phyloP scores from a whole-genome alignment of 2,329 filamentous ascomycete species.

The Periconia sp. region DNA sequence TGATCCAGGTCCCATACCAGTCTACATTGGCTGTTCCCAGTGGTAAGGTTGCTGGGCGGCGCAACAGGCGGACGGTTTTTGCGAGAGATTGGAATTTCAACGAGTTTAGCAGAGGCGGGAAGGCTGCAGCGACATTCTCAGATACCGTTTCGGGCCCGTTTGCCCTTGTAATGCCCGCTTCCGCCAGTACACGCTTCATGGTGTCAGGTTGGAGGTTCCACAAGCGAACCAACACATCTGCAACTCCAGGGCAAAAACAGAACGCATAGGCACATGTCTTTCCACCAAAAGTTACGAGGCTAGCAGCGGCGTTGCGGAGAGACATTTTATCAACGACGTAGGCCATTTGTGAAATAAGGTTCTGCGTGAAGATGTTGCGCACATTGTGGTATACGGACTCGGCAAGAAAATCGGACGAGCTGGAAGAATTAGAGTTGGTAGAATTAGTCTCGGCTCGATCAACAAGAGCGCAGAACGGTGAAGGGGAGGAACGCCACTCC shows the following conservation, averaged over 20 bases:
- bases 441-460: slow-evolving; percentile 54
- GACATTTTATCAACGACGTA: slow-evolving; percentile 91
- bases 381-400: slow-evolving; percentile 86
- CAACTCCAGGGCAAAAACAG: slow-evolving; percentile 85
- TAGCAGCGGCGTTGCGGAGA: slow-evolving; percentile 68
- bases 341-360: slow-evolving; percentile 78
- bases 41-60: slow-evolving; percentile 67
- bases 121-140: slow-evolving; percentile 67
- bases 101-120: slow-evolving; percentile 66
- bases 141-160: slow-evolving; percentile 52
- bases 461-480: slow-evolving; percentile 64
- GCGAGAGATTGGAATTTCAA: slow-evolving; percentile 66
- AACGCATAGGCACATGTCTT: slow-evolving; percentile 92
- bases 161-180: slow-evolving; percentile 63
- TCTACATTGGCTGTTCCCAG: slow-evolving; percentile 71
- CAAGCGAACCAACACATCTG: slow-evolving; percentile 78
- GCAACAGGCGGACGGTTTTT: slow-evolving; percentile 60
- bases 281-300: slow-evolving; percentile 77
- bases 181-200: slow-evolving; percentile 71
- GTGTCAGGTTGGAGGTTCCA: slow-evolving; percentile 73
- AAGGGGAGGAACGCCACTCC: slow-evolving; percentile 79
- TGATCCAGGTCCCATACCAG: slow-evolving; percentile 84
- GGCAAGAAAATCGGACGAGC: slow-evolving; percentile 67
- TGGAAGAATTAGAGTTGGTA: slow-evolving; percentile 61
- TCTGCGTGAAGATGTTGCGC: slow-evolving; percentile 81